Evolutionary conservation across 2,329 filamentous ascomycete genomes (phyloP), one percentile per base, ranked within the genome.

Genomic region (Aspergillus spinulosporus): DNA sequence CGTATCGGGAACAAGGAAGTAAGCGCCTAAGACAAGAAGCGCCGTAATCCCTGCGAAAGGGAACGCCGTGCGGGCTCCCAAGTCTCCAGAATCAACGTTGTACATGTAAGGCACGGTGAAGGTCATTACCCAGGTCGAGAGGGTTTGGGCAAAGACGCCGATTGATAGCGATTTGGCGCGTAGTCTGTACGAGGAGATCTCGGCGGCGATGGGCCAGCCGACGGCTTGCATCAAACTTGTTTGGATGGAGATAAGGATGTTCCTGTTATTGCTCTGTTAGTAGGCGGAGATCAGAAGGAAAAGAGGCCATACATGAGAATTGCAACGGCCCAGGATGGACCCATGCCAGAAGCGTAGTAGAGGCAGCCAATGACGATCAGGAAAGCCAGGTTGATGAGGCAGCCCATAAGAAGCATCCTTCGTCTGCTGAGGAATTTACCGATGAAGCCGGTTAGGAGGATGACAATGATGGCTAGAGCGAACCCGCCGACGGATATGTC

Each of bases 401-500:
- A 51, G 2, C 55, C 55, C n/a, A 31, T 26, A 11, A 60, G 26
- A 9, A 43, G 40, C 15, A 57, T 39, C 11, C 34, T 43, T 9
- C 58, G 44, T 5, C 55, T 39, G 4, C 55, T 40, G n/a, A 58
- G 28, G 7, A 47, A 43, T 12, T 57, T 47, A 28, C 46, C 39
- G 1, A 31, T 34, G 26, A 56, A 26, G 12, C 57, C 53, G 6
- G 50, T 51, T 3, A 52, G 34, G 11, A 59, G 40, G 11, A 63
- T 57, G 28, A 61, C 46, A n/a, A 63, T 14, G 9, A 57, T 49
- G 3, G 54, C 59, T 3, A 63, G 51, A 3, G 32, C 55, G 14
- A 63, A 63, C 0, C 61, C 61, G 2, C 61, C 61, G n/a, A 62
- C 58, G 3, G 57, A 59, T 12, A 62, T 59, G 29, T 63, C 55